These are phyloP conservation scores for Neofusicoccum umdonicola DNA, from an alignment of 2,329 filamentous ascomycete genomes.

Conservation along the genomic window DNA sequence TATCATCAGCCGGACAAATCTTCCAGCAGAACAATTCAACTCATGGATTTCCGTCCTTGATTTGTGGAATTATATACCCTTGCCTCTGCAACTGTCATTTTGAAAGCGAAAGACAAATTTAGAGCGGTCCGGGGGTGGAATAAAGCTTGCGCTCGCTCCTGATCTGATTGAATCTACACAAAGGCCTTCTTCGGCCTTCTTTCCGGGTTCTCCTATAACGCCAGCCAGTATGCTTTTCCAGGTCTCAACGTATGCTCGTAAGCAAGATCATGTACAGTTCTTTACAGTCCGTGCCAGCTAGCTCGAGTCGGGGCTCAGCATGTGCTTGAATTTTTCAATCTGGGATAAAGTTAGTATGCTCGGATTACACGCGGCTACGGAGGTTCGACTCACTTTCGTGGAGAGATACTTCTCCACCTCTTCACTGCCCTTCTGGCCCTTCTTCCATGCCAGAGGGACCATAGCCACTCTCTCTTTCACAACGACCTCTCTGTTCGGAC, in stretches of 20 bases:
- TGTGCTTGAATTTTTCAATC: constrained; percentile 56
- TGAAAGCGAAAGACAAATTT: background rate
- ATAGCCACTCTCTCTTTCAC: constrained; percentile 91
- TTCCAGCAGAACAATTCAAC: background rate
- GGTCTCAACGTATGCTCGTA: background rate
- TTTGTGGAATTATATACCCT: no score
- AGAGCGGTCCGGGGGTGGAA: background rate
- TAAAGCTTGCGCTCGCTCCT: constrained; percentile 2
- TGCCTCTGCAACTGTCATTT: background rate
- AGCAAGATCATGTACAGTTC: background rate
- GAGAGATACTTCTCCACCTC: constrained; percentile 93
- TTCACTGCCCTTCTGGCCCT: constrained; percentile 70
- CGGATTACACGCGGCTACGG: no score
- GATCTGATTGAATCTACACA: constrained; percentile 1
- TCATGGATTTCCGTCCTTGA: background rate
- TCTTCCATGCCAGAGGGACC: constrained; percentile 91
- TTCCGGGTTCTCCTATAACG: constrained; percentile 1
- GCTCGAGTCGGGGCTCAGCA: constrained; percentile 38
- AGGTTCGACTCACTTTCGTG: constrained; percentile 70
- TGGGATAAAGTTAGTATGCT: constrained; percentile 23
- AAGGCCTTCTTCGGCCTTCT: background rate
- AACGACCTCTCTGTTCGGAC: constrained; percentile 79
- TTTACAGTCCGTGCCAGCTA: background rate
- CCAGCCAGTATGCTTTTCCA: background rate
- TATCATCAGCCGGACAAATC: constrained; percentile 11